Percentiles rank a stretch among this genome's conserved stretches.
These are phyloP conservation scores for Medicago arabica DNA, from an alignment of 306 rosid genomes.

Conservation along the genomic window DNA sequence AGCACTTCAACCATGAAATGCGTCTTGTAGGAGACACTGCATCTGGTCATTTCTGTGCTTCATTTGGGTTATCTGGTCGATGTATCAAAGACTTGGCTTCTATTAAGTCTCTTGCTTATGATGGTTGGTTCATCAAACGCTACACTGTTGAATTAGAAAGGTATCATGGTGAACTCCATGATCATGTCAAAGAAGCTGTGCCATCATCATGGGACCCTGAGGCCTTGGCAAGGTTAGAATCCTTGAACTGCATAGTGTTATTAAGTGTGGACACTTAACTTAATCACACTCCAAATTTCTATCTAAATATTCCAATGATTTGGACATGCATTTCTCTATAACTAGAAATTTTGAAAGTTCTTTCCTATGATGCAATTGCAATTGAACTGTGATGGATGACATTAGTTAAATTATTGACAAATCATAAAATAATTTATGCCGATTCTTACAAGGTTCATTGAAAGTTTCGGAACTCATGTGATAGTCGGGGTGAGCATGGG, in stretches of 20 bases:
- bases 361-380: too few species aligned
- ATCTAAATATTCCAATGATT: too few species aligned
- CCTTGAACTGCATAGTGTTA: neutral
- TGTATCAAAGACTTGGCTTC: slow-evolving; percentile 70
- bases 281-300: neutral
- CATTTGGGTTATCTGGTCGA: slow-evolving; percentile 73
- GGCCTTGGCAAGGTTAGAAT: slow-evolving; percentile 62
- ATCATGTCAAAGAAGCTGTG: slow-evolving; percentile 74
- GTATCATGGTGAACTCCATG: slow-evolving; percentile 62
- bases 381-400: too few species aligned
- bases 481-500: slow-evolving; percentile 92
- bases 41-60: slow-evolving; percentile 79
- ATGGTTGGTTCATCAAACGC: slow-evolving; percentile 84
- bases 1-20: slow-evolving; percentile 86
- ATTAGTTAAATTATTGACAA: too few species aligned
- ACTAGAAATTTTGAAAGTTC: too few species aligned
- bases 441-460: slow-evolving; percentile 70
- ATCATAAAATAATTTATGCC: neutral
- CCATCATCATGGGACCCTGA: slow-evolving; percentile 85
- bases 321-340: too few species aligned
- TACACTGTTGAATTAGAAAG: slow-evolving; percentile 77
- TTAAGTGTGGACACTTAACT: neutral
- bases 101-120: slow-evolving; percentile 81
- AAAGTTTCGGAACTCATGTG: slow-evolving; percentile 82
- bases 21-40: slow-evolving; percentile 68